Base-by-base conservation (phyloP, 306 rosid genomes). In the Cicer cuneatum region DNA sequence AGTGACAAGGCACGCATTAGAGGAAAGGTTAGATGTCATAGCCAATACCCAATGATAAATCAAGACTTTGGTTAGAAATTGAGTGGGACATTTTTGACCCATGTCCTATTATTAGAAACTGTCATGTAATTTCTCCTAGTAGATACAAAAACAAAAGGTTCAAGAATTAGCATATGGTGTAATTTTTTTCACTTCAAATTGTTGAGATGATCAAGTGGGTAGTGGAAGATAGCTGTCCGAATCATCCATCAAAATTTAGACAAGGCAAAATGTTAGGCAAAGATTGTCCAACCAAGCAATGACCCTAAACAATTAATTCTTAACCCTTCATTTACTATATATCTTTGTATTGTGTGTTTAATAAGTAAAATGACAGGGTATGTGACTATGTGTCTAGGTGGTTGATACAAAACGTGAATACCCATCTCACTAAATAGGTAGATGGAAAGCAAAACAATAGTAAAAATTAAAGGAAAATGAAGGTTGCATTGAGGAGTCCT, bases 261-360 rank as follows among this genome's bases (percentile, higher is more conserved):
- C 83, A 74, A 78, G 83, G 71, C 83, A 78, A 74, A 74, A 53
- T 4, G 81, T 78, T 69, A 69, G 83, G 83, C 75, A 45, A 60
- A 54, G 21, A 14, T 69, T 78, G 80, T 74, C 78, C 74, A 62
- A 43, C 78, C 78, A 47, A 69, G 64, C 49, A 53, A 62, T 53
- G 78, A 63, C 74, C 77, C 64, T 37, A 76, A 75, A 64, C 48
- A 76, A 75, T 69, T 10, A 10, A 75, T 18, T 62, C 35, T 63
- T 39, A 46, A 69, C 67, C 29, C 19, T 35, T 16, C 52, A 69
- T 75, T 81, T 71, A 57, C 43, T 40, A 19, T 18, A 56, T 33
- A 7, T 24, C 6, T 59, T 33, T 45, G 7, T 24, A 54, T 59
- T 12, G 66, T 53, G 66, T 66, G 41, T 21, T 60, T 43, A 57